These are phyloP conservation scores for Phalaenopsis equestris DNA, from an alignment of 106 monocot genomes.

Conservation along the genomic window DNA sequence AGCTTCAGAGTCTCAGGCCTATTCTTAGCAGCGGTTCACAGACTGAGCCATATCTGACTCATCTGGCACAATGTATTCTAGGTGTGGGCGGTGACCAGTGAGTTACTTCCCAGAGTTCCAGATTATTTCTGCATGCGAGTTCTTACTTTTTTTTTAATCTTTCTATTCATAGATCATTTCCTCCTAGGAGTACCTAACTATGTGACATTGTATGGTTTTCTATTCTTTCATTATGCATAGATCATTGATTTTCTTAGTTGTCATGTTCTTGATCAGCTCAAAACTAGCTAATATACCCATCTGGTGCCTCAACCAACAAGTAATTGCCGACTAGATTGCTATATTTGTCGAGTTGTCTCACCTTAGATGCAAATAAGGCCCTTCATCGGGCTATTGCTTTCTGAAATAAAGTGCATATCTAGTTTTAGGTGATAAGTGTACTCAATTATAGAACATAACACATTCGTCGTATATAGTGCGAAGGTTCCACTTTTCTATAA, in stretches of 20 bases:
- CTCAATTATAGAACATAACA: neutral
- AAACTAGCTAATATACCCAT: neutral
- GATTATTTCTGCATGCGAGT: neutral
- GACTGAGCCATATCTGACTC: constrained; percentile 82
- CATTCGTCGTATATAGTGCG: neutral
- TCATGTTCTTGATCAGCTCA: neutral
- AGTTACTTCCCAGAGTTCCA: neutral
- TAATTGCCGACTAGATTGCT: neutral
- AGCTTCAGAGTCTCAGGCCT: constrained; percentile 71
- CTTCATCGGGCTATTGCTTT: neutral
- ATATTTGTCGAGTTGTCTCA: neutral
- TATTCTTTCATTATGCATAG: neutral
- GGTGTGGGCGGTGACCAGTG: constrained; percentile 46
- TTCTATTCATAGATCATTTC: no score
- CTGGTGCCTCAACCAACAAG: neutral
- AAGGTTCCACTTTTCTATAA: neutral
- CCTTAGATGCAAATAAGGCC: no score
- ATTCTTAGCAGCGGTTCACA: constrained; percentile 70
- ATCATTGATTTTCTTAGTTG: neutral
- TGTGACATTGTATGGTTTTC: neutral
- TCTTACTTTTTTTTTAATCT: neutral
- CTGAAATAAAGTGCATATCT: neutral
- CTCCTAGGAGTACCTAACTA: no score
- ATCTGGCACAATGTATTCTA: constrained; percentile 86
- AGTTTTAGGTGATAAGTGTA: neutral